phyloP scores from a whole-genome alignment of 2,329 filamentous ascomycete species.

The Aureobasidium leucospermi region DNA sequence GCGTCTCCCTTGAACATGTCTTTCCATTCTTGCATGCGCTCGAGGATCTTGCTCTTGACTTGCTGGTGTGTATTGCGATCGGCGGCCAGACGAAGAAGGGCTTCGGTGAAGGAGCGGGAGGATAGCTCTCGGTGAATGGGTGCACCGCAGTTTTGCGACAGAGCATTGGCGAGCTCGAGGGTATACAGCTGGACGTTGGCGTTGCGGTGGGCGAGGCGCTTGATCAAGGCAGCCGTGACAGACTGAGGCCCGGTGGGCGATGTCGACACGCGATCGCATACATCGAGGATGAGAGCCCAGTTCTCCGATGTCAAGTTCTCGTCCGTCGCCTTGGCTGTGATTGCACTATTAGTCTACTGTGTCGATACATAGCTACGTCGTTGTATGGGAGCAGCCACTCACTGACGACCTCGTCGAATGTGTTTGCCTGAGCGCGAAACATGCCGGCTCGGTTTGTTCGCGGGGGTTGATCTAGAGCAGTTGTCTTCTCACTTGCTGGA shows the following conservation, averaged over 20 bases:
- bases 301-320: slow-evolving; percentile 89
- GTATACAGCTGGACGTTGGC: slow-evolving; percentile 95
- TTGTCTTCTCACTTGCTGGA: not conserved
- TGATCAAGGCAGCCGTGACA: slow-evolving; percentile 82
- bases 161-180: slow-evolving; percentile 83
- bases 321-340: slow-evolving; percentile 74
- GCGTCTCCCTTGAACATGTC: slow-evolving; percentile 87
- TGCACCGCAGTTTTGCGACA: slow-evolving; percentile 85
- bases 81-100: slow-evolving; percentile 79
- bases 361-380: not conserved
- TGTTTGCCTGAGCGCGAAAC: slow-evolving; percentile 43
- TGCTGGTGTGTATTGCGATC: slow-evolving; percentile 92
- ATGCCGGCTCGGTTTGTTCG: slow-evolving; percentile 22
- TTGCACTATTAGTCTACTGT: not conserved
- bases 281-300: slow-evolving; percentile 60
- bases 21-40: slow-evolving; percentile 93
- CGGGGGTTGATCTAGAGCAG: not conserved
- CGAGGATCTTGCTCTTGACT: slow-evolving; percentile 93
- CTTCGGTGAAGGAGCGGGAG: slow-evolving; percentile 88
- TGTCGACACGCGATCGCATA: slow-evolving; percentile 32
- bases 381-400: slow-evolving; percentile 26
- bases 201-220: slow-evolving; percentile 84
- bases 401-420: slow-evolving; percentile 65
- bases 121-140: slow-evolving; percentile 83
- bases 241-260: slow-evolving; percentile 27